Evolutionary conservation across 345 rosid genomes (phyloP), one percentile per base, ranked within the genome.

Genomic region (Populus alba): DNA sequence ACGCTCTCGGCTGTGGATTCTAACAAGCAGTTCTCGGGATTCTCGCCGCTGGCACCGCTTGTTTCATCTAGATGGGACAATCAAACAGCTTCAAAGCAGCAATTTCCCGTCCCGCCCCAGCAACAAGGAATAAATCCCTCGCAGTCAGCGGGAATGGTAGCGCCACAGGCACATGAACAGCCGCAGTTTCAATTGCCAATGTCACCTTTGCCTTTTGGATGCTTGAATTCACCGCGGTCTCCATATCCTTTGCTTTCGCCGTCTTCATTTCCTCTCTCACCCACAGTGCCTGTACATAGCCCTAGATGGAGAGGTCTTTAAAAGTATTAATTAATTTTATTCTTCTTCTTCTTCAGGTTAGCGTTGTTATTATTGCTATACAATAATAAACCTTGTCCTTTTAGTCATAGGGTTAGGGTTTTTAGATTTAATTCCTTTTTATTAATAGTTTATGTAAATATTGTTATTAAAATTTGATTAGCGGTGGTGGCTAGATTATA

Each of bases 221-320:
- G 97, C 84, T 71, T 91, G 69, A 95, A 83, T 74, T 94, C 99
- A 53, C 97, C 98, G 4, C 80, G 86, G 73, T 89, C 98, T 0
- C 89, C 95, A 0, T 87, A 88, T 59, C 88, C 89, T 59, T 78
- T 90, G 49, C 86, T 93, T 68, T 91, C 97, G 7, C 92, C 97
- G 0, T 77, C 92, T 37, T 81, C 94, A 27, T 87, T 94, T 61
- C 97, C 88, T 67, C 87, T 85, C 43, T 90, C 99, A 8, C 94
- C 93, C 55, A 90, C 94, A 15, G 84, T 91, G 83, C 92, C 95
- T 16, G 87, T 91, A 65, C 86, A 90, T 6, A 92, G 95, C 85
- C 97, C 98, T 0, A 85, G 70, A 78, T 82, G 89, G 89, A 89
- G 88, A 78, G 90, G 89, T 13, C 87, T 77, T 39, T 90, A 90